Evolutionary conservation across 305 asterid species (phyloP), one percentile per base, ranked within the genome.

Genomic region (Fraxinus platypoda): DNA sequence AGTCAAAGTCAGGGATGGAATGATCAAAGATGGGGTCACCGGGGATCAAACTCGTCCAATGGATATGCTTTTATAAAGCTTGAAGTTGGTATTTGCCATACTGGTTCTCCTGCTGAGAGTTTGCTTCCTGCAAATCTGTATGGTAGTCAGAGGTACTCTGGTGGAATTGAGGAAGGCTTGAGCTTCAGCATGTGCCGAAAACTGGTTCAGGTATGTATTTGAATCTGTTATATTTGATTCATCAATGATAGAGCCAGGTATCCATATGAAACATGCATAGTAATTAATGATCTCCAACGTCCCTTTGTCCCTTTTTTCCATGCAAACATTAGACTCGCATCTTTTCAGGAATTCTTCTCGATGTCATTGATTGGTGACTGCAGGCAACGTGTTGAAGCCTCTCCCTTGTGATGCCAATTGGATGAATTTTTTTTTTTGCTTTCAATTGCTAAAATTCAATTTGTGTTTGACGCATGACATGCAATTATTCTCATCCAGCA

Each of bases 121-220:
- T 35, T 75, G 35, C 80, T 84, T 89, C 87, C 91, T 2, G 23
- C 75, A 15, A 66, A 23, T 38, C 89, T 89, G 13, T 80, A 70
- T 17, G 88, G 83, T 66, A 79, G 86, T 64, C 90, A 85, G 73
- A 88, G 85, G 82, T 82, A 85, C 84, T 43, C 71, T 33, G 89
- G 88, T 74, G 86, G 87, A 46, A 87, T 83, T 30, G 97, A 93
- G 90, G 97, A 92, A 81, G 89, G 90, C 80, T 82, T 93, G 93
- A 91, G 98, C 90, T 97, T 97, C 86, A 89, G 83, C 52, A 88
- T 97, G 64, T 94, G 97, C 94, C 90, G 85, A 84, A 97, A 89
- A 88, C 86, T 97, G 38, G 98, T 95, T 87, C 97, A 93, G 97
- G 99, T 97, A 87, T 68, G 74, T 84, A 26, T 4, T 15, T 26